Conservation (phyloP, 768 basidiomycete species). For the Agrocybe praecox region DNA sequence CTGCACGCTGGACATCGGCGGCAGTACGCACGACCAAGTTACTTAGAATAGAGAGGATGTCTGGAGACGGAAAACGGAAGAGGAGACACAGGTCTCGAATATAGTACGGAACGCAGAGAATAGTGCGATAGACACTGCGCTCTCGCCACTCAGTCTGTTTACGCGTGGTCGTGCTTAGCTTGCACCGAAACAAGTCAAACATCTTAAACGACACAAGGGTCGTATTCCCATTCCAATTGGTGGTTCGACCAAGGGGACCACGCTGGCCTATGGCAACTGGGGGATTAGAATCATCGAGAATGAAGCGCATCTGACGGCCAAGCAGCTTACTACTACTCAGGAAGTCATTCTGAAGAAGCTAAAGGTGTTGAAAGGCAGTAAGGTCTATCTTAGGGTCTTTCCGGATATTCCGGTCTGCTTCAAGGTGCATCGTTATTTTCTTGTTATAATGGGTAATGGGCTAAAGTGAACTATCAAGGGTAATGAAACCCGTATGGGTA, state of each 20-base stretch:
- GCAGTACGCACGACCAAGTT: conserved; percentile 34
- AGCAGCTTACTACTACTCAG: too few relatives aligned
- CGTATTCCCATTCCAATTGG: too few relatives aligned
- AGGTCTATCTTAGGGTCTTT: conserved; percentile 87
- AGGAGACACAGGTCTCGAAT: conserved; percentile 29
- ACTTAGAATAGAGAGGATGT: conserved; percentile 30
- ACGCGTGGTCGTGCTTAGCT: conserved; percentile 63
- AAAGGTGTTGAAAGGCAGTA: too few relatives aligned
- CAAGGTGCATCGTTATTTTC: conserved; percentile 57
- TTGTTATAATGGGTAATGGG: not conserved
- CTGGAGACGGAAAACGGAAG: conserved; percentile 36
- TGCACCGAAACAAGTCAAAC: conserved; percentile 89
- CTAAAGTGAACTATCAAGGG: conserved; percentile 52
- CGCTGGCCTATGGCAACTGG: too few relatives aligned
- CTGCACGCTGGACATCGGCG: conserved; percentile 29
- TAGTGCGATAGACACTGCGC: too few relatives aligned
- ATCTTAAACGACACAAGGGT: conserved; percentile 86
- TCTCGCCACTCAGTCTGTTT: too few relatives aligned
- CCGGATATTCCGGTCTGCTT: conserved; percentile 98
- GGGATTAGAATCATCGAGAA: too few relatives aligned
- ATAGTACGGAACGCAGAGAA: conserved; percentile 29
- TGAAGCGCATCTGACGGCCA: too few relatives aligned
- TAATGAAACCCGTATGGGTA: too few relatives aligned
- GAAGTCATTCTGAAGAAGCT: too few relatives aligned
- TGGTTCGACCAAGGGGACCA: too few relatives aligned